Evolutionary conservation across 2,329 filamentous ascomycete genomes (phyloP).

Genomic region (Ilyonectria sp.): DNA sequence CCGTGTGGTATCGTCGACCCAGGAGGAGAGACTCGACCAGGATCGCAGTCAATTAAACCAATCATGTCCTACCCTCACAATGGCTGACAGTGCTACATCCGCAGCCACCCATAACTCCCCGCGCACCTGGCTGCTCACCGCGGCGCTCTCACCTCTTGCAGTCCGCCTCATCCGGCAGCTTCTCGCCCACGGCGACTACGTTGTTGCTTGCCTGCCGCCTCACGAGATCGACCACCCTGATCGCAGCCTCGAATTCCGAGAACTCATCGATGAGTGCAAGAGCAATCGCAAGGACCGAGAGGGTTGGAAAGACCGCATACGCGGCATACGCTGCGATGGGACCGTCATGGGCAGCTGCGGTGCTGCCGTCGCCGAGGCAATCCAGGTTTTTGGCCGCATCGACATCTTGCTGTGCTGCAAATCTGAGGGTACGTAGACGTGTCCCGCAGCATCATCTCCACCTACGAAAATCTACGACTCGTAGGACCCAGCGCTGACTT

Average conservation of each 20-base stretch:
- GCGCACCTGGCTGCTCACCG: slow-evolving; percentile 93
- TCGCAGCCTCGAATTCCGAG: slow-evolving; percentile 84
- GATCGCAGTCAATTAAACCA: slow-evolving; percentile 9
- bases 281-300: slow-evolving; percentile 75
- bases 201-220: slow-evolving; percentile 86
- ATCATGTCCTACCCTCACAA: slow-evolving; percentile 46
- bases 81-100: slow-evolving; percentile 52
- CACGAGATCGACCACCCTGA: slow-evolving; percentile 83
- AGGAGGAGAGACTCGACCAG: slow-evolving; percentile 7
- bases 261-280: slow-evolving; percentile 81
- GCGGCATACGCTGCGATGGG: slow-evolving; percentile 75
- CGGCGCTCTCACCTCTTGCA: slow-evolving; percentile 86
- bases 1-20: background rate
- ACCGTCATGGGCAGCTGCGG: slow-evolving; percentile 80
- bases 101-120: slow-evolving; percentile 79
- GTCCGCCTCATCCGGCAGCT: slow-evolving; percentile 86
- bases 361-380: slow-evolving; percentile 88
- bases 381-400: slow-evolving; percentile 86
- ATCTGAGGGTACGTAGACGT: slow-evolving; percentile 76
- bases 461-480: background rate
- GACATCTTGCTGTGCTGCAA: slow-evolving; percentile 94
- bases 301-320: slow-evolving; percentile 85
- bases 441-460: background rate
- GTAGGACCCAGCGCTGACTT: slow-evolving; percentile 31
- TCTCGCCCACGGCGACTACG: slow-evolving; percentile 92